Conservation (phyloP, 495 filamentous ascomycete species). For the Hypomontagnella submonticulosa region DNA sequence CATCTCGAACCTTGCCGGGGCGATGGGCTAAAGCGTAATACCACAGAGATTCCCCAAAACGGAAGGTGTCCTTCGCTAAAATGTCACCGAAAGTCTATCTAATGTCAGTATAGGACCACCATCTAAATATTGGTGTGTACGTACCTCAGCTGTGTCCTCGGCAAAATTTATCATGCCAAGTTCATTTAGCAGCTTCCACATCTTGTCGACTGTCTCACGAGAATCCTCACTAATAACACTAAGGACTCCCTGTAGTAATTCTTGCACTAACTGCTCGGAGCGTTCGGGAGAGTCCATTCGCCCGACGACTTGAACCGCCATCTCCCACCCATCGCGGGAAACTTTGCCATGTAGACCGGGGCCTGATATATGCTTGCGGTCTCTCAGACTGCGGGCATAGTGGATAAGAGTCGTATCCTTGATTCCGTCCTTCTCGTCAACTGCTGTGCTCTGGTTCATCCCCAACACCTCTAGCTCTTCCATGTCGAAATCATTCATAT, state of each 20-base stretch:
- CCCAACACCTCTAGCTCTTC: slow-evolving; percentile 67
- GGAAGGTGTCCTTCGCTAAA: slow-evolving; percentile 70
- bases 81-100: slow-evolving; percentile 80
- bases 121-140: slow-evolving; percentile 41
- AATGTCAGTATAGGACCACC: slow-evolving; percentile 41
- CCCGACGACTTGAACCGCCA: slow-evolving; percentile 79
- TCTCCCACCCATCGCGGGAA: slow-evolving; percentile 80
- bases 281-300: slow-evolving; percentile 73
- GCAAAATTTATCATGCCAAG: slow-evolving; percentile 77
- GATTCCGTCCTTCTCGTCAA: slow-evolving; percentile 61
- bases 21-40: slow-evolving; percentile 86
- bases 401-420: slow-evolving; percentile 78
- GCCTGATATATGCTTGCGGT: slow-evolving; percentile 53
- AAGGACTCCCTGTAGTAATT: slow-evolving; percentile 67
- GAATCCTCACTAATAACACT: slow-evolving; percentile 71
- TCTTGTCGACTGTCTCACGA: slow-evolving; percentile 74
- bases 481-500: slow-evolving; percentile 60
- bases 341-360: slow-evolving; percentile 48
- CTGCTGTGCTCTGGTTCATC: slow-evolving; percentile 52
- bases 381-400: slow-evolving; percentile 72
- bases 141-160: slow-evolving; percentile 78
- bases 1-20: slow-evolving; percentile 77
- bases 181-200: slow-evolving; percentile 75
- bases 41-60: slow-evolving; percentile 82
- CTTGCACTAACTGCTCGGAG: slow-evolving; percentile 72